Conservation (phyloP, 306 rosid species). For the Vigna angularis region DNA sequence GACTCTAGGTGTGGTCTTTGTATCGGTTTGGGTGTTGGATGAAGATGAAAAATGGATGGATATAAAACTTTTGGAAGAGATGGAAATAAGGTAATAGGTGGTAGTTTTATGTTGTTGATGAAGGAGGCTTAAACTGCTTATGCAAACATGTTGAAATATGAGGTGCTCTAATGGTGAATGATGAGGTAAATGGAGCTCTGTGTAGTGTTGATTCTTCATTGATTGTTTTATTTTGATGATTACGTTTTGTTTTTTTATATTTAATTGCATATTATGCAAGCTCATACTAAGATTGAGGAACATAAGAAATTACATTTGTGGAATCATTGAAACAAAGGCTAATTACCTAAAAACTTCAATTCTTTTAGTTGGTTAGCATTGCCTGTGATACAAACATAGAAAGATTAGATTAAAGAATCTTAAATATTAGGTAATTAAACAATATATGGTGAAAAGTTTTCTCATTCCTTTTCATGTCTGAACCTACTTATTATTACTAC, state of each 20-base stretch:
- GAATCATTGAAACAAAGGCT: slow-evolving; percentile 1
- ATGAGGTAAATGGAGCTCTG: no score
- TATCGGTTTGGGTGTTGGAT: no score
- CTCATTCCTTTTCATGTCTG: not conserved
- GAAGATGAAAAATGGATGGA: no score
- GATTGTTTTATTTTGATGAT: slow-evolving; percentile 17
- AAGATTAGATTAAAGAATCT: not conserved
- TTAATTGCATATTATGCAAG: slow-evolving; percentile 67
- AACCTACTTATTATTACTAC: slow-evolving; percentile 6
- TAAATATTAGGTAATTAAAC: not conserved
- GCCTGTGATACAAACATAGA: slow-evolving; percentile 3
- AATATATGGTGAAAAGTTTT: slow-evolving; percentile 15
- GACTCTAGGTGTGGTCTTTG: no score
- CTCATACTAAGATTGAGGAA: slow-evolving; percentile 70
- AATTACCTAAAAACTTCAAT: not conserved
- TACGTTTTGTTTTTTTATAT: slow-evolving; percentile 22
- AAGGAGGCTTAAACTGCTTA: no score
- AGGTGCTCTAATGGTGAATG: no score
- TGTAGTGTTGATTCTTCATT: not conserved
- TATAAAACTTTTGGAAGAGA: no score
- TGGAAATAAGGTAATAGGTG: no score
- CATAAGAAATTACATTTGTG: slow-evolving; percentile 67
- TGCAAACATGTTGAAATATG: no score
- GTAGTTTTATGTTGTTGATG: no score
- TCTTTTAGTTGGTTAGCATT: not conserved